Evolutionary conservation across 139 green algal species (phyloP).

Genomic region (Diplosphaera chodatii): DNA sequence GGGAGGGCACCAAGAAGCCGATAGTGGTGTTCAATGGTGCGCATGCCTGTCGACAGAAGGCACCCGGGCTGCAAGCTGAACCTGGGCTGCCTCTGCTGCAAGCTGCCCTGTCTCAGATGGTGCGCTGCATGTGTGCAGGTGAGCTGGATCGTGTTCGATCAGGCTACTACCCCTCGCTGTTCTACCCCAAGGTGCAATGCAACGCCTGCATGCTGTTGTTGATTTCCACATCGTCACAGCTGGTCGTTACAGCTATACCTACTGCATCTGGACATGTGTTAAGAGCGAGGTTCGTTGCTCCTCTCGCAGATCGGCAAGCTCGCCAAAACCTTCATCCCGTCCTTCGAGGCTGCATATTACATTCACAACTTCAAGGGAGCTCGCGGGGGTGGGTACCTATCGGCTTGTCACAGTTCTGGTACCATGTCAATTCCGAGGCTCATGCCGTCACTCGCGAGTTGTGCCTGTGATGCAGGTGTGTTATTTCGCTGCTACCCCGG

Average conservation of each 20-base stretch:
- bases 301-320: constrained; percentile 21
- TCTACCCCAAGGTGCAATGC: constrained; percentile 77
- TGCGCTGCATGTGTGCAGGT: not conserved
- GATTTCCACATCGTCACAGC: too few relatives aligned
- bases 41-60: too few relatives aligned
- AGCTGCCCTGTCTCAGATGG: too few relatives aligned
- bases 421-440: too few relatives aligned
- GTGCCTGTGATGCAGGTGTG: constrained; percentile 26
- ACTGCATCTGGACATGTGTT: too few relatives aligned
- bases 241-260: too few relatives aligned
- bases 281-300: too few relatives aligned
- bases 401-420: too few relatives aligned
- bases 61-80: too few relatives aligned
- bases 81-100: too few relatives aligned
- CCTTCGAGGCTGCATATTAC: constrained; percentile 64
- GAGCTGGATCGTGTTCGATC: constrained; percentile 74
- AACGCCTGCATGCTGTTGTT: too few relatives aligned
- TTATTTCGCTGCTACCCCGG: constrained; percentile 77
- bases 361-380: constrained; percentile 88
- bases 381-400: constrained; percentile 18
- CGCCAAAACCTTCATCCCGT: constrained; percentile 53
- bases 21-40: constrained; percentile 81
- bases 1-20: constrained; percentile 36
- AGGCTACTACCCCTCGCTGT: constrained; percentile 71
- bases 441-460: too few relatives aligned